These are phyloP conservation scores for Ceriops decandra DNA, from an alignment of 345 rosid species.

Conservation along the genomic window DNA sequence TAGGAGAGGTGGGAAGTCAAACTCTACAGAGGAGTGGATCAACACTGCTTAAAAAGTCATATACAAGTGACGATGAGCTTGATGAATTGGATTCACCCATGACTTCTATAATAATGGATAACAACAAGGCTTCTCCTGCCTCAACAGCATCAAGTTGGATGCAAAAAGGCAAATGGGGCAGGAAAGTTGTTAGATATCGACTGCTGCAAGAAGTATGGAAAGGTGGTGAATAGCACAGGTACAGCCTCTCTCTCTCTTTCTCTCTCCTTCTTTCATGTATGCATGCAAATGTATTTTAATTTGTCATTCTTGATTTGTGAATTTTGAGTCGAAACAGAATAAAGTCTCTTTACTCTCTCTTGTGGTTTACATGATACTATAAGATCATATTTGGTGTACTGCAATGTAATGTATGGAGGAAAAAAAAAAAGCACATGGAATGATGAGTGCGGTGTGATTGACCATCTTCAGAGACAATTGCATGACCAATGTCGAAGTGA, in stretches of 20 bases:
- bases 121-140: constrained; percentile 24
- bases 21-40: constrained; percentile 47
- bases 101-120: constrained; percentile 45
- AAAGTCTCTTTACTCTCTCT: too few species aligned
- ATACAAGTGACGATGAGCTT: constrained; percentile 85
- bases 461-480: too few species aligned
- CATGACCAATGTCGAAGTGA: too few species aligned
- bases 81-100: constrained; percentile 75
- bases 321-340: too few species aligned
- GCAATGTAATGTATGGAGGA: too few species aligned
- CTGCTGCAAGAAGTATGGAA: constrained; percentile 77
- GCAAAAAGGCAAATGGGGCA: constrained; percentile 13
- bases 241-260: not conserved
- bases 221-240: constrained; percentile 35
- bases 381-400: too few species aligned
- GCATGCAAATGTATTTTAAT: not conserved
- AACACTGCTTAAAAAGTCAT: constrained; percentile 57
- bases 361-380: too few species aligned
- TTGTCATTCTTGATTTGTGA: not conserved
- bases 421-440: too few species aligned
- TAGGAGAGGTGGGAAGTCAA: constrained; percentile 52
- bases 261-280: not conserved
- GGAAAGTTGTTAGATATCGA: constrained; percentile 21
- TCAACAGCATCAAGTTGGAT: constrained; percentile 6
- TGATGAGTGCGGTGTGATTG: too few species aligned